Evolutionary conservation across 2,329 filamentous ascomycete species (phyloP).

Genomic region (Metarhizium rileyi): DNA sequence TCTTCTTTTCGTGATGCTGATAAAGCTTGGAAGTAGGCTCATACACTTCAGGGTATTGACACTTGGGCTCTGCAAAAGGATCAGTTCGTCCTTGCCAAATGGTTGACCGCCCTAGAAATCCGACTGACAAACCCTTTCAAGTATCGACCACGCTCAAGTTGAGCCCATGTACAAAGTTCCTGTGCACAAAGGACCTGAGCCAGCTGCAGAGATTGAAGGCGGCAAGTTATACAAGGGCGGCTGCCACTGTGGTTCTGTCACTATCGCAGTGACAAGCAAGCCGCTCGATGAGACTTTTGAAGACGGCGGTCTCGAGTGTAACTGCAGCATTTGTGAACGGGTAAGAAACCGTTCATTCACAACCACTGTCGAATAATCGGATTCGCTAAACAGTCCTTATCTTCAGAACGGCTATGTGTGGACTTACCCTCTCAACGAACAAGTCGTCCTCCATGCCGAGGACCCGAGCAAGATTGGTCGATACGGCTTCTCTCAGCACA

Average conservation of each 20-base stretch:
- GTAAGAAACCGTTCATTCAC: constrained; percentile 17
- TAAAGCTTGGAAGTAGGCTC: constrained; percentile 19
- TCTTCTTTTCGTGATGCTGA: neutral
- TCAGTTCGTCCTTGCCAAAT: constrained; percentile 19
- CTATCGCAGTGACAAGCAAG: constrained; percentile 30
- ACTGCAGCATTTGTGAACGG: constrained; percentile 40
- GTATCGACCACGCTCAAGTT: constrained; percentile 27
- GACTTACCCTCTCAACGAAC: constrained; percentile 30
- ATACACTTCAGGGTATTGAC: constrained; percentile 34
- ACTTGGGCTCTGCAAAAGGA: constrained; percentile 28
- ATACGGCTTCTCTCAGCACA: constrained; percentile 25
- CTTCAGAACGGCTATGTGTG: constrained; percentile 33
- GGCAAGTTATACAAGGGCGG: constrained; percentile 36
- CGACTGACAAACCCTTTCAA: constrained; percentile 10
- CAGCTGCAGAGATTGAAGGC: constrained; percentile 24
- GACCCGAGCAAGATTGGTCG: constrained; percentile 25
- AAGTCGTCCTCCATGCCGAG: constrained; percentile 30
- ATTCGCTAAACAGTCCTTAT: neutral
- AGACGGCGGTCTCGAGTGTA: constrained; percentile 30
- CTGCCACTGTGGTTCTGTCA: constrained; percentile 44
- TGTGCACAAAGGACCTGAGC: constrained; percentile 31
- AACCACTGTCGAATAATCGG: neutral
- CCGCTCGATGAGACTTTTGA: constrained; percentile 29
- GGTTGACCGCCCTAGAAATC: neutral
- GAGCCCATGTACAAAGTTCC: constrained; percentile 24